Base-by-base conservation (phyloP, 305 asterid genomes). In the Fraxinus albicans region DNA sequence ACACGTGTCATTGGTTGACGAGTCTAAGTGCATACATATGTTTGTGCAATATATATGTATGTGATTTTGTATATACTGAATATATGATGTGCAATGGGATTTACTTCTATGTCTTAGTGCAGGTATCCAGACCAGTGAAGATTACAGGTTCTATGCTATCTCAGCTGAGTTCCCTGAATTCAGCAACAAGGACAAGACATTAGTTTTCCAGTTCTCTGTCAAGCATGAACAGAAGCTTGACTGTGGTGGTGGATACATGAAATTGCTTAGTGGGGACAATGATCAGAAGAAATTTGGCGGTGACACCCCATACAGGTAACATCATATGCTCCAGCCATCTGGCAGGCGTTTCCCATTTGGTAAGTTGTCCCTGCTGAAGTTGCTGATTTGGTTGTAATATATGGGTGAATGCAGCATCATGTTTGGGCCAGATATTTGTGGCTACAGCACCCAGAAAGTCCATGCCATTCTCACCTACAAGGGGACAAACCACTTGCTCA, bases 211-310 rank as follows among this genome's bases (percentile, higher is more conserved):
- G 80, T 95, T 93, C 80, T 89, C 97, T 15, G 97, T 96, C 83
- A 96, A 96, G 93, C 98, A 95, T 80, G 99, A 96, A 82, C 99
- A 96, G 85, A 96, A 96, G 90, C 97, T 96, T 81, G 99, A 95
- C 90, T 96, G 99, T 87, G 99, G 98, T 83, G 99, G 99, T 86
- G 99, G 99, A 72, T 96, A 96, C 92, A 92, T 96, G 98, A 96
- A 95, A 86, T 86, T 96, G 85, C 92, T 96, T 36, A 91, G 97
- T 77, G 97, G 95, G 70, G 97, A 91, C 0, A 83, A 92, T 60
- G 98, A 94, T 89, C 99, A 96, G 85, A 96, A 93, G 91, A 92
- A 92, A 86, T 96, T 96, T 42, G 98, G 98, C 7, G 99, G 98
- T 67, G 97, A 93, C 85, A 93, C 97, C 77, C 98, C 97, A 42